Percentiles rank a stretch among this genome's conserved stretches.
These are phyloP conservation scores for Rhodotorula kratochvilovae DNA, from an alignment of 768 basidiomycete species.

Conservation along the genomic window DNA sequence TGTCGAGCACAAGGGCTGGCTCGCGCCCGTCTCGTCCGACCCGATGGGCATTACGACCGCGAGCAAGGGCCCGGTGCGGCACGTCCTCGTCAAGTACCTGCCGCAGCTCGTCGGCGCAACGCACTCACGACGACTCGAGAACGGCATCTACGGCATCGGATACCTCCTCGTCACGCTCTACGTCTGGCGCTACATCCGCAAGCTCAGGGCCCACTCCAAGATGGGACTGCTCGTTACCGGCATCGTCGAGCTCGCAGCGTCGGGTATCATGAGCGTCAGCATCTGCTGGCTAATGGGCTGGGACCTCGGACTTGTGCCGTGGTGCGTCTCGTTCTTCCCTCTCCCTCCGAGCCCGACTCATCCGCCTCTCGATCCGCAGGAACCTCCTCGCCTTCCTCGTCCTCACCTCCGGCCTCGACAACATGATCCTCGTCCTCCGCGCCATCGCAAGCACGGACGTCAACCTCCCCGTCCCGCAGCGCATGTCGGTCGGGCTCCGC, in stretches of 20 bases:
- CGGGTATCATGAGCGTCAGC: slow-evolving; percentile 87
- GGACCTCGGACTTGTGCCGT: slow-evolving; percentile 81
- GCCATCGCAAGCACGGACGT: slow-evolving; percentile 79
- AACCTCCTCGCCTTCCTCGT: slow-evolving; percentile 74
- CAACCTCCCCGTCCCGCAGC: slow-evolving; percentile 80
- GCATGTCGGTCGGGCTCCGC: slow-evolving; percentile 85
- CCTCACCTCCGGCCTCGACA: slow-evolving; percentile 91
- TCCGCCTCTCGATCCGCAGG: not conserved
- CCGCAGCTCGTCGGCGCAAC: slow-evolving; percentile 25
- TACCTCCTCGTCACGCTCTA: slow-evolving; percentile 72
- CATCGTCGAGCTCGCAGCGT: slow-evolving; percentile 83
- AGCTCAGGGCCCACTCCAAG: slow-evolving; percentile 62
- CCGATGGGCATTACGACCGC: slow-evolving; percentile 16
- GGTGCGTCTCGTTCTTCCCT: slow-evolving; percentile 53
- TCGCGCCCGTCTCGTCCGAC: not conserved
- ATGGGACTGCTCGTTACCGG: slow-evolving; percentile 90
- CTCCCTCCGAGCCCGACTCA: slow-evolving; percentile 10
- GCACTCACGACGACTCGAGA: slow-evolving; percentile 55
- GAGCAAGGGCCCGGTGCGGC: not conserved
- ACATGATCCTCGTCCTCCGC: slow-evolving; percentile 83
- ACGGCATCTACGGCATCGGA: slow-evolving; percentile 56
- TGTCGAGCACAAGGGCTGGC: slow-evolving; percentile 9
- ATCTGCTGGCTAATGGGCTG: slow-evolving; percentile 87
- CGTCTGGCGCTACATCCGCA: slow-evolving; percentile 68
- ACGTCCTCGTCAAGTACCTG: slow-evolving; percentile 40